Conservation (phyloP, 2,329 filamentous ascomycete genomes). For the Botrytis sinoallii region DNA sequence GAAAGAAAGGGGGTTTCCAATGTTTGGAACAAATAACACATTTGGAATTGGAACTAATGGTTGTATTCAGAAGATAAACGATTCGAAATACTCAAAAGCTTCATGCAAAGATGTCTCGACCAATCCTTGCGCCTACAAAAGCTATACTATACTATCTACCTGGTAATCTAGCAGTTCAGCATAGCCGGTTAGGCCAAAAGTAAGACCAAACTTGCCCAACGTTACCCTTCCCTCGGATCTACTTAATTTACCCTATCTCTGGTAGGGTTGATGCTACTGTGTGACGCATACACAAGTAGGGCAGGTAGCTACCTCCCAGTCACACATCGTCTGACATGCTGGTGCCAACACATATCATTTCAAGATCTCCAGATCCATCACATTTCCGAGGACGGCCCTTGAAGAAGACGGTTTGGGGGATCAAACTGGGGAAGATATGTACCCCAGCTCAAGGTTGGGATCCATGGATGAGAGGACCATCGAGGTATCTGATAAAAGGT, state of each 20-base stretch:
- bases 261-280: not conserved
- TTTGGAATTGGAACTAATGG: too few species aligned
- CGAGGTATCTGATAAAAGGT: not conserved
- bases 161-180: not conserved
- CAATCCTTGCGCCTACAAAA: not conserved
- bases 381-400: not conserved
- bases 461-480: not conserved
- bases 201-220: not conserved
- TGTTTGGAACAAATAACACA: not conserved
- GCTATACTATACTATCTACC: not conserved
- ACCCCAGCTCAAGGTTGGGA: not conserved
- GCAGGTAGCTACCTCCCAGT: not conserved
- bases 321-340: not conserved
- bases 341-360: not conserved
- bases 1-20: too few species aligned
- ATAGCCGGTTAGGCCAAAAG: not conserved
- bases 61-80: not conserved
- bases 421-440: conserved; percentile 1
- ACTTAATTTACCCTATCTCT: conserved; percentile 8
- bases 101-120: not conserved
- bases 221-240: not conserved
- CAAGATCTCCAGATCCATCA: not conserved
- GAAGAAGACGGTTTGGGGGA: not conserved
- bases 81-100: not conserved
- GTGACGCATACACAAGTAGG: not conserved